phyloP scores from a whole-genome alignment of 495 filamentous ascomycete species.

The Penicillium crystallinum region DNA sequence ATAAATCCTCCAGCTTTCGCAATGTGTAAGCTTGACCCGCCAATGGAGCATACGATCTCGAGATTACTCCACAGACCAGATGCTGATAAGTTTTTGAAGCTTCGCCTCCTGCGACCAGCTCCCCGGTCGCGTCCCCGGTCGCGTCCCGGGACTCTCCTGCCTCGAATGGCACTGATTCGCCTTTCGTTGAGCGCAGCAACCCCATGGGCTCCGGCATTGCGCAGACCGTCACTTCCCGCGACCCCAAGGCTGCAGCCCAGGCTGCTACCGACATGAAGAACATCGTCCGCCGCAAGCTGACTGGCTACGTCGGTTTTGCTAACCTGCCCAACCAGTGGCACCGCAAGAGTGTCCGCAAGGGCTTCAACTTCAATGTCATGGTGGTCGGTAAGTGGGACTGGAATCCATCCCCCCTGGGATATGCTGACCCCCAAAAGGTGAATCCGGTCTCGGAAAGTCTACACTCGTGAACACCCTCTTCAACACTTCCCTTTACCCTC shows the following conservation, averaged over 20 bases:
- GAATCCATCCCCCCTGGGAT: constrained; percentile 20
- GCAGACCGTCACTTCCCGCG: constrained; percentile 71
- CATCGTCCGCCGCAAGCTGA: constrained; percentile 96
- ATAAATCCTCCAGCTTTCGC: constrained; percentile 20
- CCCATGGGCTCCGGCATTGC: constrained; percentile 54
- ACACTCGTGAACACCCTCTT: constrained; percentile 98
- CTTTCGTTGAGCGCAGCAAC: constrained; percentile 58
- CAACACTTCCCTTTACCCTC: constrained; percentile 98
- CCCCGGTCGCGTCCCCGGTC: constrained; percentile 32
- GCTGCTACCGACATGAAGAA: constrained; percentile 86
- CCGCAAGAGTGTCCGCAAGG: constrained; percentile 99
- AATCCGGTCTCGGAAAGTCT: constrained; percentile 98
- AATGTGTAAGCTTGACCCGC: constrained; percentile 41
- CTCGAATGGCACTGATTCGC: constrained; percentile 51
- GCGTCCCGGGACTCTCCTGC: constrained; percentile 32
- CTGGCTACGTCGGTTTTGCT: constrained; percentile 96
- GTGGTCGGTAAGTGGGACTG: constrained; percentile 73
- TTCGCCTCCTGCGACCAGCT: constrained; percentile 39
- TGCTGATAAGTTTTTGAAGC: constrained; percentile 34
- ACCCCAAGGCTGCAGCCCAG: constrained; percentile 74
- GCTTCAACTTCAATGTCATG: constrained; percentile 99
- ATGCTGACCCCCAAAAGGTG: constrained; percentile 54
- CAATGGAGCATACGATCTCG: constrained; percentile 10
- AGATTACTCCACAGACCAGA: constrained; percentile 4
- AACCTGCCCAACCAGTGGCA: constrained; percentile 99